Conservation (phyloP, 2,329 filamentous ascomycete species). For the Akanthomyces muscarius region DNA sequence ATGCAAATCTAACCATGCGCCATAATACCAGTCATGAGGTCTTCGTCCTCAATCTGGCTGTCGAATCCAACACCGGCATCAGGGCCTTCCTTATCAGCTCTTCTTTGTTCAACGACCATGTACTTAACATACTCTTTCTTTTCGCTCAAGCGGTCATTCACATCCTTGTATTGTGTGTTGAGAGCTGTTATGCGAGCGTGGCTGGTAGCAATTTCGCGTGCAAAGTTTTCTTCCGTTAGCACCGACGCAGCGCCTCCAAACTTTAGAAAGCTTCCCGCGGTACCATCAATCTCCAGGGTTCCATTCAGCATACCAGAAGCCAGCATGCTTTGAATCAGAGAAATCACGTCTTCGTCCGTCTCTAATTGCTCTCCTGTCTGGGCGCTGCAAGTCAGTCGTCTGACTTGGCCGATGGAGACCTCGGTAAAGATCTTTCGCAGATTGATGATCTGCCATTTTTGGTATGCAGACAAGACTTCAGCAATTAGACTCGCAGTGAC, state of each 20-base stretch:
- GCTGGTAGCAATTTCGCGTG: conserved; percentile 40
- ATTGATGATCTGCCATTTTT: conserved; percentile 69
- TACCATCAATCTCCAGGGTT: conserved; percentile 43
- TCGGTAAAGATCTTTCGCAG: conserved; percentile 68
- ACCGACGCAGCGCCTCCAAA: conserved; percentile 43
- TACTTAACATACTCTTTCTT: conserved; percentile 54
- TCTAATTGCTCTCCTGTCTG: conserved; percentile 45
- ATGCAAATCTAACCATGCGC: conserved; percentile 18
- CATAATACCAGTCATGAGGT: conserved; percentile 51
- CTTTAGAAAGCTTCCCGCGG: conserved; percentile 43
- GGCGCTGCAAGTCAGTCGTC: conserved; percentile 48
- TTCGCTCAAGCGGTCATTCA: conserved; percentile 51
- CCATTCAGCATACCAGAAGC: conserved; percentile 49
- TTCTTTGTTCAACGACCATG: conserved; percentile 43
- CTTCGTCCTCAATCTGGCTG: conserved; percentile 53
- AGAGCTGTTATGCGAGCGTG: conserved; percentile 43
- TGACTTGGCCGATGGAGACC: conserved; percentile 52
- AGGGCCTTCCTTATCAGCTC: conserved; percentile 40
- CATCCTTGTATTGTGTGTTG: conserved; percentile 45
- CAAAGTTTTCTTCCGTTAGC: conserved; percentile 49
- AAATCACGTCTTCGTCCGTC: conserved; percentile 41
- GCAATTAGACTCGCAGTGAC: conserved; percentile 67
- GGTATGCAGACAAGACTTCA: conserved; percentile 66
- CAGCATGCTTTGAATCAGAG: conserved; percentile 54
- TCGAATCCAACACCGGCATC: conserved; percentile 40